These are phyloP conservation scores for Nyctanthes arbortristis DNA, from an alignment of 257 asterid genomes.

Conservation along the genomic window DNA sequence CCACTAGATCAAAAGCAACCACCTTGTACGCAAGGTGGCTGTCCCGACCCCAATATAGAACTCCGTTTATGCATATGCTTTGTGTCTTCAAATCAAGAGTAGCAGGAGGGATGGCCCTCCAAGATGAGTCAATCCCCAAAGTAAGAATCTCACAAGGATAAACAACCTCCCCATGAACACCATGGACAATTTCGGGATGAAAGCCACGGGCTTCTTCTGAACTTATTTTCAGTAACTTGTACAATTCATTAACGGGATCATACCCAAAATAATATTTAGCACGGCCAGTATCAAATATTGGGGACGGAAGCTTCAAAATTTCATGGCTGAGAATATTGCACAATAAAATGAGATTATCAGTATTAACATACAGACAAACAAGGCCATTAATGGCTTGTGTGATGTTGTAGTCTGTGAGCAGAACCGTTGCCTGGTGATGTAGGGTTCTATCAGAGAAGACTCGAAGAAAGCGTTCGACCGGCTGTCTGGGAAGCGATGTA, in stretches of 20 bases:
- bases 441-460: neutral
- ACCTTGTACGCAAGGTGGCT: neutral
- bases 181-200: too few species aligned
- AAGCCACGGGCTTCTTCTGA: neutral
- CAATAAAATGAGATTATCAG: neutral
- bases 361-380: neutral
- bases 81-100: conserved; percentile 2
- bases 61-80: neutral
- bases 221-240: neutral
- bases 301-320: neutral
- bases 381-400: neutral
- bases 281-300: neutral
- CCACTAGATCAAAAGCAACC: neutral
- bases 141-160: neutral
- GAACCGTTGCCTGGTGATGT: conserved; percentile 5
- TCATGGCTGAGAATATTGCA: neutral
- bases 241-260: neutral
- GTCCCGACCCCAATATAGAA: neutral
- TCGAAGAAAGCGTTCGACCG: neutral
- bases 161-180: neutral
- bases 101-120: too few species aligned
- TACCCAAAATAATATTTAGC: conserved; percentile 6
- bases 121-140: neutral
- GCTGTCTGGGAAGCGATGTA: neutral
- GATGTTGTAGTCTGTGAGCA: neutral